phyloP scores from a whole-genome alignment of 495 filamentous ascomycete genomes.

The Daldinia vernicosa region DNA sequence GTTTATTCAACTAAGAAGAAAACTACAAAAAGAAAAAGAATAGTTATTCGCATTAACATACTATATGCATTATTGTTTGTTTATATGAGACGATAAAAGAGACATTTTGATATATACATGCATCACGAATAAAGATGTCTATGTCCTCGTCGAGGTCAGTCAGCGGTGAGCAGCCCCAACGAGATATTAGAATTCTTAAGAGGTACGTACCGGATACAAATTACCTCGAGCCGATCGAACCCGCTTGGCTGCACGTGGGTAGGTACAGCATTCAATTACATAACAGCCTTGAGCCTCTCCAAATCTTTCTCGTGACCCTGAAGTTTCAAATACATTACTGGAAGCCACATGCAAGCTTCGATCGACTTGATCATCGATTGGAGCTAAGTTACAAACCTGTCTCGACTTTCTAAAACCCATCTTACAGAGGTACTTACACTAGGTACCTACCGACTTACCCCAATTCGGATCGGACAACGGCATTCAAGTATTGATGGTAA shows the following conservation, averaged over 20 bases:
- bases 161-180: neutral
- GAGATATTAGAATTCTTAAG: neutral
- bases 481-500: too few species aligned
- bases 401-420: too few species aligned
- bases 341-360: neutral
- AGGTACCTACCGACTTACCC: neutral
- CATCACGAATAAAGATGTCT: neutral
- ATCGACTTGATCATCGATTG: neutral
- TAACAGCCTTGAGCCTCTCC: constrained; percentile 15
- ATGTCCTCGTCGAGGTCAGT: constrained; percentile 7
- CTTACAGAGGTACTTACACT: too few species aligned
- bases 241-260: constrained; percentile 22
- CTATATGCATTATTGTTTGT: neutral
- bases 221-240: constrained; percentile 26
- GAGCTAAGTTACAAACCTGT: neutral
- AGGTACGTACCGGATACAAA: neutral
- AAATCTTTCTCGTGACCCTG: neutral
- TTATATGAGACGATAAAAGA: neutral
- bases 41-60: neutral
- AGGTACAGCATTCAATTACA: constrained; percentile 22
- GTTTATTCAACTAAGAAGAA: neutral
- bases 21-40: neutral
- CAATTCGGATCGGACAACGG: constrained; percentile 13
- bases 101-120: constrained; percentile 10
- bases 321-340: constrained; percentile 7